Evolutionary conservation across 2,329 filamentous ascomycete genomes (phyloP).

Genomic region (Colletotrichum sp.): DNA sequence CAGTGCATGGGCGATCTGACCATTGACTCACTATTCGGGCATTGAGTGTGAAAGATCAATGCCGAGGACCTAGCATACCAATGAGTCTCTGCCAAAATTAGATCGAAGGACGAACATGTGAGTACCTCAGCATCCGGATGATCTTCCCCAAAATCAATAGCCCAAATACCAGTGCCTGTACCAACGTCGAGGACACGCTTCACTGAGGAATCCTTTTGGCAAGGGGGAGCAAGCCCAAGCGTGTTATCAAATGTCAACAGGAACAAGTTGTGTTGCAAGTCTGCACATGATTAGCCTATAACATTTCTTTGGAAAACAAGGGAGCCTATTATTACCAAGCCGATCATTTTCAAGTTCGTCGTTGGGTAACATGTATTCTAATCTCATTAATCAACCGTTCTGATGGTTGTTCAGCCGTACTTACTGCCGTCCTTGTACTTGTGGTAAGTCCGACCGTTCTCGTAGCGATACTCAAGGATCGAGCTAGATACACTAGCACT

Average conservation of each 20-base stretch:
- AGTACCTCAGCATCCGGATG: conserved; percentile 32
- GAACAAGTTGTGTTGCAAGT: conserved; percentile 59
- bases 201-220: neutral
- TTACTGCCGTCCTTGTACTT: conserved; percentile 9
- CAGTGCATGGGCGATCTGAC: neutral
- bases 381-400: neutral
- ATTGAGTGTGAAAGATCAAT: conserved; percentile 45
- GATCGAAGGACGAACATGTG: neutral
- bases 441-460: neutral
- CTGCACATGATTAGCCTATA: conserved; percentile 19
- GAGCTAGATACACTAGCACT: conserved; percentile 33
- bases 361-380: conserved; percentile 3
- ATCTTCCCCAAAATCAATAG: conserved; percentile 43
- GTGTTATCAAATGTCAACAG: conserved; percentile 43
- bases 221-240: neutral
- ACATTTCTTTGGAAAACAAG: neutral
- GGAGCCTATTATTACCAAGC: conserved; percentile 19
- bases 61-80: conserved; percentile 30
- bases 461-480: conserved; percentile 15
- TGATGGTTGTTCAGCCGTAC: neutral
- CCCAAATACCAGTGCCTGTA: conserved; percentile 32
- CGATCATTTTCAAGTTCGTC: conserved; percentile 6
- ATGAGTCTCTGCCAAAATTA: neutral
- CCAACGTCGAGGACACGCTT: conserved; percentile 27
- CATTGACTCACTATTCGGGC: conserved; percentile 32